phyloP scores from a whole-genome alignment of 345 rosid species.

The Zanthoxylum bungeanum region DNA sequence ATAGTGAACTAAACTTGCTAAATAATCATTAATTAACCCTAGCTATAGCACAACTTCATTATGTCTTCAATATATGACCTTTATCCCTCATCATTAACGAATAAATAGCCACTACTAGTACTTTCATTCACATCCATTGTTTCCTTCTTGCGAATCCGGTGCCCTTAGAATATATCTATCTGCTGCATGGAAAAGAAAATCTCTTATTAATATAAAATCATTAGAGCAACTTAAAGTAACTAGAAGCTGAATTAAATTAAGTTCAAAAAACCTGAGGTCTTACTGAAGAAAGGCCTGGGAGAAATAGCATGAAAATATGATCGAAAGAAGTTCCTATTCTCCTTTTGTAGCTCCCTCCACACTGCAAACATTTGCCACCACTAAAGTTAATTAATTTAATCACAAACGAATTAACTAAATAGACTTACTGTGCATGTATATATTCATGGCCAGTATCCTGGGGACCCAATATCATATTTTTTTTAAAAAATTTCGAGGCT shows the following conservation, averaged over 20 bases:
- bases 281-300: conserved; percentile 39
- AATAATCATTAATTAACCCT: not conserved
- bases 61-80: not conserved
- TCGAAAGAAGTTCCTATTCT: conserved; percentile 66
- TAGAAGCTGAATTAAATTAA: not conserved
- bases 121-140: conserved; percentile 24
- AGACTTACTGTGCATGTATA: not conserved
- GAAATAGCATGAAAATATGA: conserved; percentile 40
- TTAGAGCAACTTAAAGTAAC: not conserved
- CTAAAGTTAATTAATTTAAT: too few relatives aligned
- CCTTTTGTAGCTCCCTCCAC: conserved; percentile 73
- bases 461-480: too few relatives aligned
- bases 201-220: too few relatives aligned
- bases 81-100: not conserved
- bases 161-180: conserved; percentile 33
- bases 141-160: conserved; percentile 31
- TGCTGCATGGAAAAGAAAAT: conserved; percentile 15
- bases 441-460: too few relatives aligned
- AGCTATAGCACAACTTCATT: not conserved
- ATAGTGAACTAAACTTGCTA: not conserved
- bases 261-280: conserved; percentile 9
- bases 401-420: not conserved
- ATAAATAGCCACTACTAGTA: not conserved
- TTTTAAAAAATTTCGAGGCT: too few relatives aligned
- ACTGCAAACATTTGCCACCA: conserved; percentile 35